These are phyloP conservation scores for Tanacetum coccineum DNA, from an alignment of 129 eudicot species.

Conservation along the genomic window DNA sequence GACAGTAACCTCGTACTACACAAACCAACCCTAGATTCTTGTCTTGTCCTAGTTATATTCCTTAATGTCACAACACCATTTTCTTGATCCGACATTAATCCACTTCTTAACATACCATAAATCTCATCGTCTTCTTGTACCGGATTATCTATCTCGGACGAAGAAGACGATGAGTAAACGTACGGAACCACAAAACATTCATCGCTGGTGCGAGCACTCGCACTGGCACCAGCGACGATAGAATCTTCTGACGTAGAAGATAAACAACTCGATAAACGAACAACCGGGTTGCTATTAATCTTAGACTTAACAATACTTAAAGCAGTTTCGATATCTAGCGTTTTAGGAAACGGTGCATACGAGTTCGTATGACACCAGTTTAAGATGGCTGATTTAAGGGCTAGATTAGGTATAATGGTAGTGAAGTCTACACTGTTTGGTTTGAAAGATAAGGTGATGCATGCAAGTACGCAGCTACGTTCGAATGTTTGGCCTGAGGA, in stretches of 20 bases:
- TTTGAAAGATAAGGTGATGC: constrained; percentile 42
- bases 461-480: constrained; percentile 59
- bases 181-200: constrained; percentile 37
- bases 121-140: constrained; percentile 49
- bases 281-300: not conserved
- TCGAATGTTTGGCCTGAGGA: constrained; percentile 89
- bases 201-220: not conserved
- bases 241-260: constrained; percentile 35
- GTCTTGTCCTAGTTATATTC: constrained; percentile 46
- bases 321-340: constrained; percentile 44
- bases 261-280: constrained; percentile 11
- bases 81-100: constrained; percentile 54
- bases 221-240: constrained; percentile 21
- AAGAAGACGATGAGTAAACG: constrained; percentile 59
- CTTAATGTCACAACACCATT: constrained; percentile 45
- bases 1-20: constrained; percentile 67
- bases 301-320: constrained; percentile 28
- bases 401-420: constrained; percentile 67
- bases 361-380: constrained; percentile 42
- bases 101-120: constrained; percentile 38
- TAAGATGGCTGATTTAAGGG: constrained; percentile 70
- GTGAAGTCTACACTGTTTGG: constrained; percentile 54
- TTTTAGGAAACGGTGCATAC: constrained; percentile 28
- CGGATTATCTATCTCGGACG: constrained; percentile 50
- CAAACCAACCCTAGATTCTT: constrained; percentile 43